Base-by-base conservation (phyloP, 768 basidiomycete species). In the Lepiota venenata region DNA sequence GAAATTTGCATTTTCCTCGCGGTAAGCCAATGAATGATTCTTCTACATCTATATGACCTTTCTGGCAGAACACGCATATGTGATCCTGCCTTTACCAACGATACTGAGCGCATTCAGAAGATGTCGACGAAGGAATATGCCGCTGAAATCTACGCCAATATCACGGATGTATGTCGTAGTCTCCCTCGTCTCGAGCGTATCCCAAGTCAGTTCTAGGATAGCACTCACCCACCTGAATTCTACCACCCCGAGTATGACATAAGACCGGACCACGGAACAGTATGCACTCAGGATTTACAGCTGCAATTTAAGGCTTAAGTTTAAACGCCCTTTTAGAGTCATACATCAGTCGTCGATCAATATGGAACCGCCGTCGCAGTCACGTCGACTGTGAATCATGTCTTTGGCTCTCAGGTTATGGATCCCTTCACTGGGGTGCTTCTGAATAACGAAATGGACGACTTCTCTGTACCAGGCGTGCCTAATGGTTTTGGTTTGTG, bases 401-500 rank as follows among this genome's bases (percentile, higher is more conserved):
- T 95, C 15, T 98, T 96, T 68, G 96, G 95, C 14, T 94, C 91
- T 2, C 81, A 78, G 53, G 90, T 98, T 1, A 75, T 96, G 59
- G 93, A 96, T 68, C 80, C 88, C 0, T 79, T 84, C 48, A 97
- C 94, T 0, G 95, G 96, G 0, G 78, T 98, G 25, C 79, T 98
- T 47, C 69, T 98, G 39, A 98, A 98, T 62, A 84, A 98, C 63
- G 91, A 96, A 81, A 91, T 93, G 89, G 91, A 93, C 58, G 96
- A 98, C 68, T 98, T 98, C 67, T 89, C 93, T 10, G 85, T 75
- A 0, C 95, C 94, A 1, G 93, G 89, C 2, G 68, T 70, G n/a
- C 81, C 91, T 5, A 96, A 97, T 61, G 82, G 75, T 2, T 96
- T 93, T 63, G 93, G 90, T 0, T 70, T 95, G 44, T 83, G 73